Base-by-base conservation (phyloP, 129 eudicot species). In the Chrysanthemum makinoi region DNA sequence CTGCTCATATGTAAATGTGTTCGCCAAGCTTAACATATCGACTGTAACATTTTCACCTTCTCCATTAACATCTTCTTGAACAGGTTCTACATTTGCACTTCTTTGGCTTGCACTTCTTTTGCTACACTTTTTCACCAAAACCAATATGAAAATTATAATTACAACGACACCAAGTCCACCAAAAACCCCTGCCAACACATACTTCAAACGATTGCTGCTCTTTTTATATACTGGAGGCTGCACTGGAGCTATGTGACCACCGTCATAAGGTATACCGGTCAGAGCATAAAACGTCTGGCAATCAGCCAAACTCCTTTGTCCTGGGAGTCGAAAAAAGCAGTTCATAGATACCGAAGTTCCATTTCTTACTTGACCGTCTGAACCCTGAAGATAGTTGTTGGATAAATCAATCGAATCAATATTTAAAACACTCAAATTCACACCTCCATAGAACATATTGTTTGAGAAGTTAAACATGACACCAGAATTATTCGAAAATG, bases 141-240 rank as follows among this genome's bases (percentile, higher is more conserved):
- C 26, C 55, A 80, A 19, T 56, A 74, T 74, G 22, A 71, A 2
- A 49, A 57, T 68, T 56, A 85, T 12, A 72, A 84, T 46, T 66
- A 86, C 14, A 62, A 86, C 53, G 68, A 80, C 78, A 28, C 96
- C 89, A 46, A 90, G 46, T 63, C 94, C 95, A 52, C 95, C 96
- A 72, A 90, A 87, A 76, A 83, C 80, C 65, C 90, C 94, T 10
- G 80, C 86, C 82, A 90, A 50, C 19, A 87, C 28, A 11, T 80
- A 86, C 24, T 62, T 76, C 62, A 83, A 48, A 18, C 47, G 91
- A n/a, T 59, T 75, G 62, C 59, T 85, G 66, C 75, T 81, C 62
- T 64, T 83, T 18, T 65, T 17, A 2, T 64, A 17, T 16, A 51
- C 17, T 58, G 84, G 77, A 51, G 87, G 79, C 65, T 44, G 82